phyloP scores from a whole-genome alignment of 352 stramenopile species.

The Globisporangium parvum region DNA sequence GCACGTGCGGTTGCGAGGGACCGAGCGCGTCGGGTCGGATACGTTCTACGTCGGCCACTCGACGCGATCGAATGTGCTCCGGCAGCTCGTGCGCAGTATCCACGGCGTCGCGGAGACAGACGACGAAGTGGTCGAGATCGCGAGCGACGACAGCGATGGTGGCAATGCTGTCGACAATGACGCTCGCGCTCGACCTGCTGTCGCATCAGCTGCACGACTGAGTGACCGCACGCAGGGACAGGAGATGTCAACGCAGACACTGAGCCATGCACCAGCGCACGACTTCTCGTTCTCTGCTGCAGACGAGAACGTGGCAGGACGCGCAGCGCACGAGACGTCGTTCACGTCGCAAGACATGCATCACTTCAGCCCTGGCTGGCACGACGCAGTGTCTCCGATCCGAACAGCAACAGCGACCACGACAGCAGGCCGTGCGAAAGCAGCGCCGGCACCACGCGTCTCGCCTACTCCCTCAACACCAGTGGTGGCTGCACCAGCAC shows the following conservation, averaged over 20 bases:
- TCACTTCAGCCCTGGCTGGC: constrained; percentile 13
- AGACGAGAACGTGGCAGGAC: background rate
- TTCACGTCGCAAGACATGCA: constrained; percentile 7
- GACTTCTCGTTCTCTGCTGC: constrained; percentile 10
- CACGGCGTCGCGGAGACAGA: constrained; percentile 32
- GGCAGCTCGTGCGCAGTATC: constrained; percentile 43
- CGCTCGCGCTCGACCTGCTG: background rate
- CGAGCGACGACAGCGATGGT: background rate
- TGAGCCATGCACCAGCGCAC: background rate
- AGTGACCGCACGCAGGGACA: background rate
- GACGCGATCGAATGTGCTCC: constrained; percentile 35
- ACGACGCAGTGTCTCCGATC: constrained; percentile 2
- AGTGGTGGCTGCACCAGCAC: background rate
- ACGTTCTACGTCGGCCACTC: constrained; percentile 34
- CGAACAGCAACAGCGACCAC: background rate
- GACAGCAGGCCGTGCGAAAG: background rate
- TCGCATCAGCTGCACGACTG: background rate
- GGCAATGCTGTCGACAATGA: background rate
- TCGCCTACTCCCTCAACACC: too few relatives aligned
- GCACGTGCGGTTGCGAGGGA: constrained; percentile 2
- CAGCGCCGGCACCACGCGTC: background rate
- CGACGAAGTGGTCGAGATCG: constrained; percentile 8
- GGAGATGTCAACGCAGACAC: background rate
- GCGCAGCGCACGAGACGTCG: constrained; percentile 6
- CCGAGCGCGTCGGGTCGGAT: constrained; percentile 13